Evolutionary conservation across 2,329 filamentous ascomycete species (phyloP).

Genomic region (Colletotrichum caudatum): DNA sequence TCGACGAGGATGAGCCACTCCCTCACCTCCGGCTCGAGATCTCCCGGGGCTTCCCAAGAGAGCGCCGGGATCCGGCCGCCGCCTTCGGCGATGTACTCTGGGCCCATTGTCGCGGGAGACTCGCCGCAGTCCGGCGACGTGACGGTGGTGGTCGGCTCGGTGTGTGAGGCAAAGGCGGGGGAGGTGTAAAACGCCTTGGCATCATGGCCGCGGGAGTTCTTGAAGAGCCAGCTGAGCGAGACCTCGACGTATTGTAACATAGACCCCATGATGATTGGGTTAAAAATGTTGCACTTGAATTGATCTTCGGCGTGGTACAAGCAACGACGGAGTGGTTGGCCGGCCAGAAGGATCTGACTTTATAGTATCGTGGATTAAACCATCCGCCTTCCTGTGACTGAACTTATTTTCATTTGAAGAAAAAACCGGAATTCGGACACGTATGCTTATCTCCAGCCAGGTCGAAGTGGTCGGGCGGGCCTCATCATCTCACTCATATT

Average conservation of each 20-base stretch:
- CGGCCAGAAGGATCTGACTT: not conserved
- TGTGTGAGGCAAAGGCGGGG: constrained; percentile 51
- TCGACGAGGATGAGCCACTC: constrained; percentile 62
- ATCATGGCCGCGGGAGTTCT: constrained; percentile 53
- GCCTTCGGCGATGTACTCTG: constrained; percentile 55
- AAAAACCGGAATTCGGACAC: not conserved
- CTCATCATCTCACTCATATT: not conserved
- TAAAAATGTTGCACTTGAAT: not conserved
- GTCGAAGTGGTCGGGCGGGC: not conserved
- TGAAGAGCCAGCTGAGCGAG: constrained; percentile 55
- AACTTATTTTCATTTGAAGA: not conserved
- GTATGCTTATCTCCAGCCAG: constrained; percentile 4
- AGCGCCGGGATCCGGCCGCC: constrained; percentile 56
- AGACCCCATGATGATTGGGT: constrained; percentile 37
- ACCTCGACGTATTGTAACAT: constrained; percentile 50
- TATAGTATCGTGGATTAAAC: not conserved
- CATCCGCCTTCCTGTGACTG: not conserved
- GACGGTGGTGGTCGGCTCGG: constrained; percentile 53
- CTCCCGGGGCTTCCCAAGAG: constrained; percentile 52
- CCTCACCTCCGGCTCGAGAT: constrained; percentile 47
- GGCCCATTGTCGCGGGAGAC: constrained; percentile 51
- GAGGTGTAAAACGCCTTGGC: constrained; percentile 53
- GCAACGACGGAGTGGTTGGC: not conserved
- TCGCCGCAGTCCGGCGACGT: constrained; percentile 56
- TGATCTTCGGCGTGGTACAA: no score